Base-by-base conservation (phyloP, 2,329 filamentous ascomycete species). In the Venturia nashicola region DNA sequence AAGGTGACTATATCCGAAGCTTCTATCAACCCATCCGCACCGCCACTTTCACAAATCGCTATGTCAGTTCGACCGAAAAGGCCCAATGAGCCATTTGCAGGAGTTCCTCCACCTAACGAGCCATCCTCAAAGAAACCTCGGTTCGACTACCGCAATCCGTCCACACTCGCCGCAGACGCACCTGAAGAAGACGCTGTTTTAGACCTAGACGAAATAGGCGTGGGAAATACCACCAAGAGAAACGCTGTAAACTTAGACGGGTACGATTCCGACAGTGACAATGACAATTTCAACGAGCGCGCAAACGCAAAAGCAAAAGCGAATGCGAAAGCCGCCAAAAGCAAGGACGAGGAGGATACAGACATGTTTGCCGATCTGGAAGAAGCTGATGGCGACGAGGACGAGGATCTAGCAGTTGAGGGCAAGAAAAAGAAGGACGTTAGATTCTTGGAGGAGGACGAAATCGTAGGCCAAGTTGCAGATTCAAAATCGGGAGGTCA, bases 221-320 rank as follows among this genome's bases (percentile, higher is more conserved):
- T 85, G 20, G 84, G 84, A 1, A 82, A 84, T 40, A 83, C 86
- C 48, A 90, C 91, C 0, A 96, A 96, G 74, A 90, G 94, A 67
- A 93, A 93, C 68, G 94, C 93, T 0, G 90, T 99, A 64, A 97
- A 97, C 71, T 86, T 99, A 48, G 94, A 97, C 71, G 94, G 94
- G 61, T 99, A 97, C 77, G 93, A 97, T 69, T 94, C 89, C 11
- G 94, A 99, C 75, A 86, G 83, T 65, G 96, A 93, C 62, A 93
- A 95, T 68, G 94, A 97, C 72, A 91, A 89, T 55, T 95, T 96
- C 74, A 84, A 94, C 69, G 83, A 83, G 40, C 84, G 89, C 61
- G 88, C 89, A 6, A 85, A 86, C 65, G 82, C 82, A 64, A 83
- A 83, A 67, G 76, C 77, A 4, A 77, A 12, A 16, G 74, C 75